Percentiles rank a stretch among this genome's conserved stretches.
These are phyloP conservation scores for Magnaporthiopsis rhizophila DNA, from an alignment of 2,329 filamentous ascomycete genomes.

Conservation along the genomic window DNA sequence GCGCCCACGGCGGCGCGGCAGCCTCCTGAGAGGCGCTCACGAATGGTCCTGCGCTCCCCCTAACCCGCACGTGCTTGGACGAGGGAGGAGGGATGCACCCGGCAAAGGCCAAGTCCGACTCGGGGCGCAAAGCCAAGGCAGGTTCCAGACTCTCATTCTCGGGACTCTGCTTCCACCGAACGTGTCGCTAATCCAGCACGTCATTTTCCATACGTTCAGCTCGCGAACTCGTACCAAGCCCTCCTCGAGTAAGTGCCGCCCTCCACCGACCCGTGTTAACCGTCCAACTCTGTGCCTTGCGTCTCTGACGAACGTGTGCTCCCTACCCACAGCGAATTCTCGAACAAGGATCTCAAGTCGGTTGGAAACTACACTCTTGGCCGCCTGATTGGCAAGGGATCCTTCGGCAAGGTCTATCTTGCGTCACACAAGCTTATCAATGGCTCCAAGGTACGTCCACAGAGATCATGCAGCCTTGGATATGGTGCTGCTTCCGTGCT, in stretches of 20 bases:
- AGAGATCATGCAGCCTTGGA: too few species aligned
- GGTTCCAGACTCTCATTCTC: conserved; percentile 7
- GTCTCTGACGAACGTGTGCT: not conserved
- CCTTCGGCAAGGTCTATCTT: conserved; percentile 96
- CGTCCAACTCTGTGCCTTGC: not conserved
- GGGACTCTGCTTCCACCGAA: not conserved
- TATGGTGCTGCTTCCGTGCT: too few species aligned
- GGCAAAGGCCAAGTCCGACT: conserved; percentile 48
- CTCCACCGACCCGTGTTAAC: not conserved
- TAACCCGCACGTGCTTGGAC: not conserved
- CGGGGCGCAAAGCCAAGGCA: conserved; percentile 55
- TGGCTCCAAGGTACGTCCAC: conserved; percentile 73
- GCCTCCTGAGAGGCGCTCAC: not conserved
- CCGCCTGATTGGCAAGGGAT: conserved; percentile 89
- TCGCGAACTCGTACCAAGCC: conserved; percentile 94
- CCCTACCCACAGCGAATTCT: conserved; percentile 66
- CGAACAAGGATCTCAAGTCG: conserved; percentile 78
- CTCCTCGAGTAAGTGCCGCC: conserved; percentile 68
- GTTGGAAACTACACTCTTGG: conserved; percentile 95
- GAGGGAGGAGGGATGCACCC: conserved; percentile 38
- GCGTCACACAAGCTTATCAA: conserved; percentile 96
- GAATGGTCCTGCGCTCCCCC: not conserved
- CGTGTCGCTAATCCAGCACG: not conserved
- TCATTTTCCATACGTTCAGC: conserved; percentile 41
- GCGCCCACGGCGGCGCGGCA: too few species aligned